These are phyloP conservation scores for Zychaea mexicana DNA, from an alignment of 371 early-diverging fungal genomes.

Conservation along the genomic window DNA sequence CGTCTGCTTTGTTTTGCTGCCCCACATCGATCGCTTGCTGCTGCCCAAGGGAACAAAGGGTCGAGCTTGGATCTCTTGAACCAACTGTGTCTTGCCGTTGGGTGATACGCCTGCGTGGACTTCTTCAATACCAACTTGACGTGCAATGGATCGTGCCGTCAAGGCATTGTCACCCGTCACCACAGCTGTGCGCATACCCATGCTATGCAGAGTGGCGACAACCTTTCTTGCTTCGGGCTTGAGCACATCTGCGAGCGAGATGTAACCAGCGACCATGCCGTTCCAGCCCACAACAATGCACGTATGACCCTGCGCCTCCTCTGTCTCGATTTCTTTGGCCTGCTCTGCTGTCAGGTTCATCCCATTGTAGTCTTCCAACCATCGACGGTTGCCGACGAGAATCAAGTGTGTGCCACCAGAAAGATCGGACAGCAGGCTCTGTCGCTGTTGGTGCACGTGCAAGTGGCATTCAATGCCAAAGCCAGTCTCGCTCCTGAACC, in stretches of 20 bases:
- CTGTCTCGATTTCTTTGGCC: slow-evolving; percentile 19
- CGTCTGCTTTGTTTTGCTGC: slow-evolving; percentile 1
- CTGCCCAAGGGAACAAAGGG: slow-evolving; percentile 9
- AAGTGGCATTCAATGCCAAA: slow-evolving; percentile 75
- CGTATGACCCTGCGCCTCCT: slow-evolving; percentile 72
- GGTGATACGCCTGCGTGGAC: slow-evolving; percentile 95
- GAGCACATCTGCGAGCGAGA: slow-evolving; percentile 86
- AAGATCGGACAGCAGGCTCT: neutral
- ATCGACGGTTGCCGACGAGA: slow-evolving; percentile 75
- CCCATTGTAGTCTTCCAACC: slow-evolving; percentile 54
- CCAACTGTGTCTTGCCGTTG: slow-evolving; percentile 81
- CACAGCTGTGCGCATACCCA: slow-evolving; percentile 86
- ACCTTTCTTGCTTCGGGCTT: slow-evolving; percentile 79
- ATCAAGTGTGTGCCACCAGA: slow-evolving; percentile 37
- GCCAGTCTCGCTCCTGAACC: slow-evolving; percentile 79
- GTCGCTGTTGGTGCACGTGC: neutral
- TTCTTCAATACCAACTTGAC: slow-evolving; percentile 70
- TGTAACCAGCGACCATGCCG: slow-evolving; percentile 65
- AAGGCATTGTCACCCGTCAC: slow-evolving; percentile 91
- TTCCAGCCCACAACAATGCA: slow-evolving; percentile 79
- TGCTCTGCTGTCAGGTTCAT: slow-evolving; percentile 36
- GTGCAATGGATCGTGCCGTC: slow-evolving; percentile 79
- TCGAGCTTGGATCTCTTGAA: slow-evolving; percentile 62
- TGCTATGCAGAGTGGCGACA: slow-evolving; percentile 67
- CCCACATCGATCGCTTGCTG: neutral